Evolutionary conservation across 768 basidiomycete species (phyloP), one percentile per base, ranked within the genome.

Genomic region (Pleurotus salmoneostramineus): DNA sequence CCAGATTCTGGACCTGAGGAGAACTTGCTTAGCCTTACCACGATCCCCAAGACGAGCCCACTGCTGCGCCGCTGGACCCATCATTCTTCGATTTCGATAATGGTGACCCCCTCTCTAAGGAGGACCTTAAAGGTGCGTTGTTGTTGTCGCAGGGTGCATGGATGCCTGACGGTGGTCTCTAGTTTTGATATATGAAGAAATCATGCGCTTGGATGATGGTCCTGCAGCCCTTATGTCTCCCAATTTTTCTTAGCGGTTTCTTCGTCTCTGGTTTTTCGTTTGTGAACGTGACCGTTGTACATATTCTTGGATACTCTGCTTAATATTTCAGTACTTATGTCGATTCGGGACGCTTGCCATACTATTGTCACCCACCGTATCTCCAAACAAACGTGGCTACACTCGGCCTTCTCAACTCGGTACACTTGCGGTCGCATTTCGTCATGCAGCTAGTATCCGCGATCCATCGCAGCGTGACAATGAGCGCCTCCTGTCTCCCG

Each of bases 11-110:
- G 37, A 33, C 45, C 36, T 27, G 21, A 27, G 21, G 21, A 27
- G 21, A 27, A 17, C 5, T 6, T 46, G n/a, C 55, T 55, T 60
- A 91, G 89, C 85, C 91, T 0, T 94, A 95, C 64, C 93, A 95
- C 61, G 95, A 96, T 65, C 83, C 89, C 5, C 83, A 84, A 10
- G 95, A 98, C 67, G 95, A 97, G 67, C 95, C 95, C 0, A 81
- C 83, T 1, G 93, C 95, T 1, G 77, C 83, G 61, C 82, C 83
- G 1, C 76, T 91, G 34, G 85, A 91, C 54, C 85, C 91, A 0
- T 82, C 82, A 1, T 93, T 92, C 71, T 93, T 93, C 64, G 84
- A 93, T 62, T 93, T 93, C 65, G 91, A 93, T 62, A 83, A 85
- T 56, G 86, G 87, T 1, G 77, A 83, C 57, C 75, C 83, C 8